phyloP scores from a whole-genome alignment of 306 rosid genomes.

The Cicer yamashitae region DNA sequence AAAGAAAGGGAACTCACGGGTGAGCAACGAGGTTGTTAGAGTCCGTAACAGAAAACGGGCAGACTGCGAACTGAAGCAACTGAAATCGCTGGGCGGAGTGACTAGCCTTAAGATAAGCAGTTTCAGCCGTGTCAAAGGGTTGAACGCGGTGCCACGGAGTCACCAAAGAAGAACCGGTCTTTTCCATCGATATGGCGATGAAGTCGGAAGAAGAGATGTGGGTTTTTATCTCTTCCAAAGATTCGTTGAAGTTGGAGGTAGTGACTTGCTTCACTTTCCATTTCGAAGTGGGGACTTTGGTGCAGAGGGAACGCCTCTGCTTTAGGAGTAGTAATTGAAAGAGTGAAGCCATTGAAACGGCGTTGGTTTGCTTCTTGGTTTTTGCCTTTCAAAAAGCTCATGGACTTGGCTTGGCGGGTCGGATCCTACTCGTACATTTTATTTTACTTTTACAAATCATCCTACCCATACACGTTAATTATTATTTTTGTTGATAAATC shows the following conservation, averaged over 20 bases:
- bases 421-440: too few relatives aligned
- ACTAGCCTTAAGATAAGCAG: slow-evolving; percentile 72
- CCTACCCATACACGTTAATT: too few relatives aligned
- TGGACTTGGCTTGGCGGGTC: too few relatives aligned
- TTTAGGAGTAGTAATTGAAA: slow-evolving; percentile 3
- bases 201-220: slow-evolving; percentile 68
- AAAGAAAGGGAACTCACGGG: slow-evolving; percentile 60
- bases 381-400: background rate
- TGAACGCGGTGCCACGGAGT: slow-evolving; percentile 71
- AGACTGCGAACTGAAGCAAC: slow-evolving; percentile 80
- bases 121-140: slow-evolving; percentile 69
- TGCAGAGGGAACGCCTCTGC: slow-evolving; percentile 59
- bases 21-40: slow-evolving; percentile 64
- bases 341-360: slow-evolving; percentile 44
- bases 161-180: slow-evolving; percentile 68
- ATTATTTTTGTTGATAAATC: too few relatives aligned
- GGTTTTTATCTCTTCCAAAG: slow-evolving; percentile 59
- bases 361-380: background rate
- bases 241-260: slow-evolving; percentile 62
- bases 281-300: slow-evolving; percentile 41
- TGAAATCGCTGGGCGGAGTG: slow-evolving; percentile 78
- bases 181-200: slow-evolving; percentile 71
- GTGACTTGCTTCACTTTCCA: slow-evolving; percentile 82
- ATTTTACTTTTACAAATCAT: too few relatives aligned
- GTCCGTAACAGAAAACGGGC: slow-evolving; percentile 71